Evolutionary conservation across 2,329 filamentous ascomycete species (phyloP).

Genomic region (Colletotrichum tofieldiae): DNA sequence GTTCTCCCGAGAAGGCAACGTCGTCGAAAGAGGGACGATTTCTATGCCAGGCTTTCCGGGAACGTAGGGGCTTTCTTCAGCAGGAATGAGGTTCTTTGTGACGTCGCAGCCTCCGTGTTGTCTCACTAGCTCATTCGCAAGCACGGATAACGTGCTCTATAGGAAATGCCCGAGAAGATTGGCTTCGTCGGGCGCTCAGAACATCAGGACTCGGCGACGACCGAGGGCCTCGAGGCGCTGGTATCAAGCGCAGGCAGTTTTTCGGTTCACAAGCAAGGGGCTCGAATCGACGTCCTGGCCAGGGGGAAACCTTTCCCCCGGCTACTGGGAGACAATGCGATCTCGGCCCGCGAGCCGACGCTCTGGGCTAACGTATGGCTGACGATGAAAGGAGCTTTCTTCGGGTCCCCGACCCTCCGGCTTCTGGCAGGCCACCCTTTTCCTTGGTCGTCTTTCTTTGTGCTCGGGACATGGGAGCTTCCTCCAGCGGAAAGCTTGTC

Average conservation of each 20-base stretch:
- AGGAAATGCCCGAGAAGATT: not conserved
- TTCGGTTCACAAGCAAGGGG: not conserved
- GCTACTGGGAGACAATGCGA: not conserved
- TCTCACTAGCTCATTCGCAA: not conserved
- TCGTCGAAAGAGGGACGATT: not conserved
- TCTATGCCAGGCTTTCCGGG: not conserved
- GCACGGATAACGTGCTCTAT: not conserved
- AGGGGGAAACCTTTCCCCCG: not conserved
- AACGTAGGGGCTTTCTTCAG: not conserved
- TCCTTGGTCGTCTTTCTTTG: not conserved
- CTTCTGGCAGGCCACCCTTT: not conserved
- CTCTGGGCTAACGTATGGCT: not conserved
- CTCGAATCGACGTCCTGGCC: not conserved
- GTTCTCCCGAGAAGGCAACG: not conserved
- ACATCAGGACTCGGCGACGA: not conserved
- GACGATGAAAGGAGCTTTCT: not conserved
- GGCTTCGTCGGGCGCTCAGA: not conserved
- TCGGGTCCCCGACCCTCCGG: not conserved
- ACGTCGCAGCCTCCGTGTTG: not conserved
- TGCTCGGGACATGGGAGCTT: not conserved
- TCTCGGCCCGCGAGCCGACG: not conserved
- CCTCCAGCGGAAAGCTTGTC: not conserved
- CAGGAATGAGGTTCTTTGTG: not conserved
- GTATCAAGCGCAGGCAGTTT: not conserved
- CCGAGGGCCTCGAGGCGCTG: not conserved